Evolutionary conservation across 768 basidiomycete species (phyloP).

Genomic region (Hirschioporus abietinus): DNA sequence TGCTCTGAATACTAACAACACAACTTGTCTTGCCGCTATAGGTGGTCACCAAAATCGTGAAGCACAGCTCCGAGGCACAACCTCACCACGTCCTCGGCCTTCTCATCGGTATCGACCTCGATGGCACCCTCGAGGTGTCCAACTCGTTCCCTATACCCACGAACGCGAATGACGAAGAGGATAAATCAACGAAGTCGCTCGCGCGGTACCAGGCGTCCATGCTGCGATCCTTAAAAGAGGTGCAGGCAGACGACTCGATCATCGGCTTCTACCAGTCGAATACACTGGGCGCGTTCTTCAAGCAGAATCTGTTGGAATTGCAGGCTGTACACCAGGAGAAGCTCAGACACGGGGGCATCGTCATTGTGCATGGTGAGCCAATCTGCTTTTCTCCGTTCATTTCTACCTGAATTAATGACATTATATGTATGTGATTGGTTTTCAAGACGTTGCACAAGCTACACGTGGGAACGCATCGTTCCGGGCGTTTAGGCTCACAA

Average conservation of each 20-base stretch:
- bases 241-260: slow-evolving; percentile 85
- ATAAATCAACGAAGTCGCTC: slow-evolving; percentile 70
- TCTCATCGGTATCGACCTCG: slow-evolving; percentile 86
- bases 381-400: slow-evolving; percentile 6
- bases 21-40: slow-evolving; percentile 25
- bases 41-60: slow-evolving; percentile 92
- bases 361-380: slow-evolving; percentile 73
- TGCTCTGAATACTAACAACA: slow-evolving; percentile 8
- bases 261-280: slow-evolving; percentile 95
- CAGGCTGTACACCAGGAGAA: slow-evolving; percentile 84
- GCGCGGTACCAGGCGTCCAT: slow-evolving; percentile 85
- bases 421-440: slow-evolving; percentile 11
- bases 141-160: slow-evolving; percentile 85
- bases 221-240: slow-evolving; percentile 85
- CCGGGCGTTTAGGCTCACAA: slow-evolving; percentile 81
- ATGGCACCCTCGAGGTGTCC: slow-evolving; percentile 85
- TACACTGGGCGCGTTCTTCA: slow-evolving; percentile 79
- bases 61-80: slow-evolving; percentile 79
- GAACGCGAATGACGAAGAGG: slow-evolving; percentile 70
- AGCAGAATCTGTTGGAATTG: slow-evolving; percentile 72
- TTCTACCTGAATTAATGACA: slow-evolving; percentile 9
- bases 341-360: slow-evolving; percentile 79
- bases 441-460: slow-evolving; percentile 68
- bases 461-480: slow-evolving; percentile 82
- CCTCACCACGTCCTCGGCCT: slow-evolving; percentile 77